These are phyloP conservation scores for Chlamydomonas urium DNA, from an alignment of 139 green algal genomes.

Conservation along the genomic window DNA sequence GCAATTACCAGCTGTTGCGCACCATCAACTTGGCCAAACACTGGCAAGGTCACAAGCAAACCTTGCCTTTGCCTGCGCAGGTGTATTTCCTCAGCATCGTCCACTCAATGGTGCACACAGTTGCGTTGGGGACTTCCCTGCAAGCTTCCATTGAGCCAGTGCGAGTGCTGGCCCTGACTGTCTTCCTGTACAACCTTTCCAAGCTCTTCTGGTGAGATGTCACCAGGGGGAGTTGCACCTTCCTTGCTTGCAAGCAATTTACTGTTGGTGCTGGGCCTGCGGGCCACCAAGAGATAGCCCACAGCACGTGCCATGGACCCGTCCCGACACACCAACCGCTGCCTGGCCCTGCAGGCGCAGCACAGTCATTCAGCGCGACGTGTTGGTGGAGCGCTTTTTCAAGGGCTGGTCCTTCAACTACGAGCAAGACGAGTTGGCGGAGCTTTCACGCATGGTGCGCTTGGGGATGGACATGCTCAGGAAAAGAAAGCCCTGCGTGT, in stretches of 20 bases:
- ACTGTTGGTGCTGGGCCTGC: too few species aligned
- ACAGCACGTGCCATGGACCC: too few species aligned
- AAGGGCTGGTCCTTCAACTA: slow-evolving; percentile 10
- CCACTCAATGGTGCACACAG: slow-evolving; percentile 1
- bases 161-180: background rate
- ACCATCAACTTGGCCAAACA: too few species aligned
- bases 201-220: slow-evolving; percentile 4
- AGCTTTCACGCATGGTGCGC: slow-evolving; percentile 5
- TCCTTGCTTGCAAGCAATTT: too few species aligned
- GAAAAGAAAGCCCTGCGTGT: too few species aligned
- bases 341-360: background rate
- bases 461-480: too few species aligned
- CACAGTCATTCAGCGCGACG: slow-evolving; percentile 7
- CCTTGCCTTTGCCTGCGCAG: background rate
- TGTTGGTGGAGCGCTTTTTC: slow-evolving; percentile 15
- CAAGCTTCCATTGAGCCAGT: slow-evolving; percentile 6
- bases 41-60: too few species aligned
- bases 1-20: too few species aligned
- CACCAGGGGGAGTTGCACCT: too few species aligned
- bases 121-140: background rate
- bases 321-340: too few species aligned
- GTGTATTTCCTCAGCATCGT: slow-evolving; percentile 15
- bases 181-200: background rate
- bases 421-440: background rate
- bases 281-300: too few species aligned